A percentile compares a stretch with the other conserved stretches of the same genome.
Conservation (phyloP, 441 rosid species). For the Cnidoscolus chayamansa region DNA sequence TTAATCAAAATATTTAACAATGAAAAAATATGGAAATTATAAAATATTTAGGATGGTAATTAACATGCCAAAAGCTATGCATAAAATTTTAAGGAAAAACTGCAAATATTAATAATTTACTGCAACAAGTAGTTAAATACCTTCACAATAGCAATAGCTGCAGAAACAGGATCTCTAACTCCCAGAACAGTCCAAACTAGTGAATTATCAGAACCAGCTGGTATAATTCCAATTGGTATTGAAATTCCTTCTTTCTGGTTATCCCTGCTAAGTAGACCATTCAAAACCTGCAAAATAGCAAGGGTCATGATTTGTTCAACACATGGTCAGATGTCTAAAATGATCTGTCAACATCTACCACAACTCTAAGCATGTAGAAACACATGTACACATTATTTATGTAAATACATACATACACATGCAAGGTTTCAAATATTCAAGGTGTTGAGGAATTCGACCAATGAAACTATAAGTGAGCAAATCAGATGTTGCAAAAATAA, state of each 20-base stretch:
- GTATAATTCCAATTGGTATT: conserved; percentile 95
- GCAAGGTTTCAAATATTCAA: too few relatives aligned
- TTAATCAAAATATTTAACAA: background rate
- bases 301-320: conserved; percentile 14
- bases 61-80: background rate
- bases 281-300: conserved; percentile 65
- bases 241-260: conserved; percentile 97
- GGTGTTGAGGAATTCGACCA: too few relatives aligned
- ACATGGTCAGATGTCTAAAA: background rate
- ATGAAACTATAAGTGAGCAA: too few relatives aligned
- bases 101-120: background rate
- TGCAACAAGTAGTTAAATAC: conserved; percentile 31
- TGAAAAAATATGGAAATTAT: background rate
- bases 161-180: conserved; percentile 93
- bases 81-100: background rate
- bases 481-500: too few relatives aligned
- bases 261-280: conserved; percentile 81
- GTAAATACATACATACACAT: too few relatives aligned
- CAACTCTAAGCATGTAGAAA: background rate
- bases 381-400: background rate
- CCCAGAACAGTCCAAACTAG: conserved; percentile 98
- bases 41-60: background rate
- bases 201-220: conserved; percentile 98
- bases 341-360: background rate
- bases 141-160: conserved; percentile 91